These are phyloP conservation scores for Lactifluus rugatus DNA, from an alignment of 768 basidiomycete species.

Conservation along the genomic window DNA sequence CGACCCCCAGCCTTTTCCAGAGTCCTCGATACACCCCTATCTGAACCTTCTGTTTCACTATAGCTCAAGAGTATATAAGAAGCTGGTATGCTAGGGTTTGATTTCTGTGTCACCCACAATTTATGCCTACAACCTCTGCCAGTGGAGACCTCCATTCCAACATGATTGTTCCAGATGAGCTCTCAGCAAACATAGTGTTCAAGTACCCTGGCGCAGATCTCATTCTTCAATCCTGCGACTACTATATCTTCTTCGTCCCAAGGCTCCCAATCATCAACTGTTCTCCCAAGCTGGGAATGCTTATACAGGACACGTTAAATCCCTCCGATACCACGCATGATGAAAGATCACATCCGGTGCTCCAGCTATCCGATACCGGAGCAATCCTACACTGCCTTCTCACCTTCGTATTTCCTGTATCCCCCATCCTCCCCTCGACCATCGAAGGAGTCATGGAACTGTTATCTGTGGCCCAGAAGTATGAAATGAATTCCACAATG, in stretches of 20 bases:
- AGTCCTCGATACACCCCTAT: not conserved
- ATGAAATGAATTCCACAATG: not conserved
- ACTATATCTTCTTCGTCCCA: conserved; percentile 35
- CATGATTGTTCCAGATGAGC: not conserved
- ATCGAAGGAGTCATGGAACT: not conserved
- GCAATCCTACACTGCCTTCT: not conserved
- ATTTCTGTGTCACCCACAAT: not conserved
- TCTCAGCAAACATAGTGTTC: not conserved
- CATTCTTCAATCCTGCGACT: conserved; percentile 34
- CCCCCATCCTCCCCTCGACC: not conserved
- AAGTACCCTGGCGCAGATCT: conserved; percentile 31
- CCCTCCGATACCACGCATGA: not conserved
- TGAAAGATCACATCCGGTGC: not conserved
- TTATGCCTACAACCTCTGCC: not conserved
- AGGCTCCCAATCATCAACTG: conserved; percentile 34
- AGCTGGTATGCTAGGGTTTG: not conserved
- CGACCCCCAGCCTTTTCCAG: not conserved
- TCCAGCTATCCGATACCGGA: not conserved
- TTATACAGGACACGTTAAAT: conserved; percentile 41
- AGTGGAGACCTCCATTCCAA: not conserved
- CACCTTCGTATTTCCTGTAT: conserved; percentile 4
- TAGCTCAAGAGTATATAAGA: not conserved
- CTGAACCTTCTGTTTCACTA: not conserved
- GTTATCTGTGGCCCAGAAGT: not conserved
- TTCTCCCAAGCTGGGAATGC: conserved; percentile 30